Evolutionary conservation across 2,329 filamentous ascomycete genomes (phyloP).

Genomic region (Scedosporium dehoogii): DNA sequence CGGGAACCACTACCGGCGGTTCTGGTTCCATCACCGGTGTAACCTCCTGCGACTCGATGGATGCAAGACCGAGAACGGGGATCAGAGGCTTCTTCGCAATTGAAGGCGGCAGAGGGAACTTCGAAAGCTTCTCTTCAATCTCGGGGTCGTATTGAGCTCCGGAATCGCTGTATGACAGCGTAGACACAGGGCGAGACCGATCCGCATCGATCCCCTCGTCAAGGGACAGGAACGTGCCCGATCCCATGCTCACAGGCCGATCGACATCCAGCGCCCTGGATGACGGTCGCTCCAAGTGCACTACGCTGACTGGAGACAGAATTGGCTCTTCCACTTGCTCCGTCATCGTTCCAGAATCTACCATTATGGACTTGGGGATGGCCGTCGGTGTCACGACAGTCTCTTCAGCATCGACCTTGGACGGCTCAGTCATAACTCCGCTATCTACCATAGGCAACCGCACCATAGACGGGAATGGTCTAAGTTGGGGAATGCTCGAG

Average conservation of each 20-base stretch:
- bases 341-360: slow-evolving; percentile 34
- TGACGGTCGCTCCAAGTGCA: slow-evolving; percentile 23
- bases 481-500: slow-evolving; percentile 31
- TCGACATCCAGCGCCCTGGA: slow-evolving; percentile 33
- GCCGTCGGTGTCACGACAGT: slow-evolving; percentile 16
- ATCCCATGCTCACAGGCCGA: slow-evolving; percentile 14
- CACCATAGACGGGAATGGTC: slow-evolving; percentile 38
- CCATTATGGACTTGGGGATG: slow-evolving; percentile 21
- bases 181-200: slow-evolving; percentile 33
- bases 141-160: slow-evolving; percentile 40
- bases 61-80: slow-evolving; percentile 26
- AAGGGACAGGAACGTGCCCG: slow-evolving; percentile 16
- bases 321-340: slow-evolving; percentile 20
- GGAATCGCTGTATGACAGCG: slow-evolving; percentile 41
- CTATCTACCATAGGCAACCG: slow-evolving; percentile 49
- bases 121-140: slow-evolving; percentile 40
- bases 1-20: slow-evolving; percentile 11
- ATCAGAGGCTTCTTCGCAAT: slow-evolving; percentile 9
- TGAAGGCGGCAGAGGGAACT: slow-evolving; percentile 44
- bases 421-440: slow-evolving; percentile 43
- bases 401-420: slow-evolving; percentile 31
- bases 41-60: slow-evolving; percentile 24
- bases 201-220: slow-evolving; percentile 15
- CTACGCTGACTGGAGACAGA: slow-evolving; percentile 16
- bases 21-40: background rate